Conservation (phyloP, 2,329 filamentous ascomycete species). For the Microsporum ferrugineum region DNA sequence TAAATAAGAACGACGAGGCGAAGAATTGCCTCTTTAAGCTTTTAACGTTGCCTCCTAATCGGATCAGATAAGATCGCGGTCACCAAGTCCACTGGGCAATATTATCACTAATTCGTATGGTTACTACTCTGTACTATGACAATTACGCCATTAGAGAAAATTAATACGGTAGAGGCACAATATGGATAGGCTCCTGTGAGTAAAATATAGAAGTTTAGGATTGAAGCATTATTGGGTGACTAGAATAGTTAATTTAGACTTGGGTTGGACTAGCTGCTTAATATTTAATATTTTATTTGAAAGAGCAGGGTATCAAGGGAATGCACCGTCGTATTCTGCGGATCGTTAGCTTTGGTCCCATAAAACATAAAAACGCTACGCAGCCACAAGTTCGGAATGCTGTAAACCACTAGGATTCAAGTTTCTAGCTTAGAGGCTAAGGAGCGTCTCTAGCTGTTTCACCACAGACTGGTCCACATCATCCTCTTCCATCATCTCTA, state of each 20-base stretch:
- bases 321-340: not conserved
- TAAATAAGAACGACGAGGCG: not conserved
- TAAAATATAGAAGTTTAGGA: too few species aligned
- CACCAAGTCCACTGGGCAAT: not conserved
- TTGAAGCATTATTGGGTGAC: too few species aligned
- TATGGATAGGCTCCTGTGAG: too few species aligned
- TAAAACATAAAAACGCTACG: not conserved
- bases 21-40: not conserved
- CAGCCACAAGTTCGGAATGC: not conserved
- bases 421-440: conserved; percentile 6
- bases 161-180: too few species aligned
- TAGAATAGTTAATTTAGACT: not conserved
- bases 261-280: not conserved
- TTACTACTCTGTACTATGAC: too few species aligned
- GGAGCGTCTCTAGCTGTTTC: conserved; percentile 10
- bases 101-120: too few species aligned
- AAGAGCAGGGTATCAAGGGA: not conserved
- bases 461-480: conserved; percentile 11
- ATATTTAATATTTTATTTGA: not conserved
- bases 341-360: not conserved
- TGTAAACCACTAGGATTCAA: not conserved
- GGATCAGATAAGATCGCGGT: not conserved
- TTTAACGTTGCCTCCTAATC: not conserved
- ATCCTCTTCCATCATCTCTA: conserved; percentile 10
- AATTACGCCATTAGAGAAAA: too few species aligned